These are phyloP conservation scores for Boletus subparvulus DNA, from an alignment of 768 basidiomycete genomes.

Conservation along the genomic window DNA sequence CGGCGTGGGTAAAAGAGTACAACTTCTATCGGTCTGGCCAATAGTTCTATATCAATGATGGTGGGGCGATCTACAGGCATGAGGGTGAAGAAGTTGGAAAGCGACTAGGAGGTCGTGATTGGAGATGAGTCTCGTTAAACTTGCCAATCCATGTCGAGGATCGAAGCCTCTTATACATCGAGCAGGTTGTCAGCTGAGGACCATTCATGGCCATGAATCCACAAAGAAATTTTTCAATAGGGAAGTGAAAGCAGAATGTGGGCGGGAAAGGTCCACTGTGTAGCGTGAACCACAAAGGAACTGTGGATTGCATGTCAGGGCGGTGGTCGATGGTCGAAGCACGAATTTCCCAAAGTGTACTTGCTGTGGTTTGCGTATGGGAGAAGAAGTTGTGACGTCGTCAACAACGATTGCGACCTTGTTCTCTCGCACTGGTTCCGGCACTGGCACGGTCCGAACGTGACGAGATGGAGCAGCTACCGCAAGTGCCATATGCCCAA, in stretches of 20 bases:
- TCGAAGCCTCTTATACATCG: conserved; percentile 6
- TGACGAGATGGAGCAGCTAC: too few species aligned
- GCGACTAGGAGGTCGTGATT: not conserved
- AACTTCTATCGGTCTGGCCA: not conserved
- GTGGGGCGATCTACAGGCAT: conserved; percentile 2
- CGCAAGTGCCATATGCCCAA: too few species aligned
- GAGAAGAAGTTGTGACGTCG: too few species aligned
- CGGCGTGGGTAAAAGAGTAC: not conserved
- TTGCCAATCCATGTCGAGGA: not conserved
- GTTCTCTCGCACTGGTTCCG: too few species aligned
- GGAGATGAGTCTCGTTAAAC: not conserved
- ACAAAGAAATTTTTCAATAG: conserved; percentile 1
- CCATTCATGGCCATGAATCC: not conserved
- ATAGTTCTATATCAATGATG: not conserved
- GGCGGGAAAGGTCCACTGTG: not conserved
- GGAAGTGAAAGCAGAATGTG: not conserved
- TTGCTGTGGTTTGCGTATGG: too few species aligned
- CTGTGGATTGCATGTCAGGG: not conserved
- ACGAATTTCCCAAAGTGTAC: too few species aligned
- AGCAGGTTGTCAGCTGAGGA: not conserved
- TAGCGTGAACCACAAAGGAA: not conserved
- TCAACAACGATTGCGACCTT: too few species aligned
- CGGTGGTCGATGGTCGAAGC: too few species aligned
- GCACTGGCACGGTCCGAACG: too few species aligned
- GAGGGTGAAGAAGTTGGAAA: not conserved